Evolutionary conservation across 2,329 filamentous ascomycete species (phyloP), one percentile per base, ranked within the genome.

Genomic region (Xylaria polymorpha): DNA sequence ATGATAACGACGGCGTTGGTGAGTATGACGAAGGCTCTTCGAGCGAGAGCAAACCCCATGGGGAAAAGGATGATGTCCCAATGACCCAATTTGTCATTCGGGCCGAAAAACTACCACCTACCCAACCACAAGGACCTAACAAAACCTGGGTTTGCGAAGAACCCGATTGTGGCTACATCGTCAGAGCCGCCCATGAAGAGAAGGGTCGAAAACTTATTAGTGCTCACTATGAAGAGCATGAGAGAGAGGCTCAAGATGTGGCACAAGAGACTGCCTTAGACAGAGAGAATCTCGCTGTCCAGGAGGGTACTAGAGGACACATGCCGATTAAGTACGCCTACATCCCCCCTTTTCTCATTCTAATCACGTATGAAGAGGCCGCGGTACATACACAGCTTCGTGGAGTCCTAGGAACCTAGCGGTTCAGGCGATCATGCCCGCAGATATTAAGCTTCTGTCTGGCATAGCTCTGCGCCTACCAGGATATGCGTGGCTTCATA

Each of bases 141-240:
- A 86, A 90, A 62, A 88, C 88, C 0, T 94, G 91, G 91, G 82
- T 81, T 0, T 94, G 91, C 74, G 85, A 86, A 4, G 84, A 91
- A 69, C 86, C 88, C 12, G 89, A 86, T 29, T 94, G 91, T 74
- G 81, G 81, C 44, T 89, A 89, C 73, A 84, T 90, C 48, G 88
- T 93, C 12, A 89, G 90, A 69, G 85, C 85, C 2, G 88, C 88
- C n/a, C 85, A 88, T 53, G 83, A 86, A 50, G 79, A 85, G 3
- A 82, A 85, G 0, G 87, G 87, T 29, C 85, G 87, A 67, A 80
- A 83, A 4, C 80, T 87, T 10, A 90, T 93, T 55, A 83, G 82
- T 20, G 82, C 86, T 57, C 91, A 94, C 75, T 86, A 90, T 71
- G 83, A 83, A 46, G 82, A 86, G 61, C 91, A 93, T 74, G 86